Base-by-base conservation (phyloP, 805 yeast species). In the Sugiyamaella boreocaroliniensis region DNA sequence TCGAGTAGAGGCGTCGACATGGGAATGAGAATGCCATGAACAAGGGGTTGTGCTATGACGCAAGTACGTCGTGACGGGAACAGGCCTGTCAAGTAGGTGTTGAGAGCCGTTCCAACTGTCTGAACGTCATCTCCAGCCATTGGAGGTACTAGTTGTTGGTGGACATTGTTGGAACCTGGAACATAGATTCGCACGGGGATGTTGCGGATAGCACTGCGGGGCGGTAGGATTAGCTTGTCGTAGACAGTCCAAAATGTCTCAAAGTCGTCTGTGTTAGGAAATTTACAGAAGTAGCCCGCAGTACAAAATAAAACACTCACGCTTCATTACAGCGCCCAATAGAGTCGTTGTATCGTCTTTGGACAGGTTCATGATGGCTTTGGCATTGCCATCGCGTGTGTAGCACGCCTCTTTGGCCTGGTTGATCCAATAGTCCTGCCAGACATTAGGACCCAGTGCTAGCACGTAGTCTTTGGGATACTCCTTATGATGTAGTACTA, bases 401-500 rank as follows among this genome's bases (percentile, higher is more conserved):
- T 76, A 88, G 61, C 89, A 81, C 4, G 89, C 78, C 63, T 92
- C 97, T 62, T 93, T 92, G 64, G 89, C 69, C 54, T 82, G 89
- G 64, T 92, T 89, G 55, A 82, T 70, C 83, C 93, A 83, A 48
- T 79, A 75, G 48, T 75, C 77, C 45, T 68, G 74, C 53, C 80
- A 58, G 11, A 73, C 63, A 20, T 61, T 55, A 2, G 60, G 61
- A 1, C 68, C 52, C 47, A 66, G 51, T 46, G 79, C 73, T 12
- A 79, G 70, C 19, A 84, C 60, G 26, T 71, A 66, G 3, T 72
- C 76, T 0, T 56, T 48, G 1, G 86, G 85, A 47, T 72, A 72
- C 32, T 68, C 64, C 7, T 75, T 71, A 47, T 69, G 64, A 45
- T 68, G 74, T 15, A 83, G 57, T 1, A 61, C 63, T 29, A 84